These are phyloP conservation scores for Aspergillus taichungensis DNA, from an alignment of 495 filamentous ascomycete genomes.

Conservation along the genomic window DNA sequence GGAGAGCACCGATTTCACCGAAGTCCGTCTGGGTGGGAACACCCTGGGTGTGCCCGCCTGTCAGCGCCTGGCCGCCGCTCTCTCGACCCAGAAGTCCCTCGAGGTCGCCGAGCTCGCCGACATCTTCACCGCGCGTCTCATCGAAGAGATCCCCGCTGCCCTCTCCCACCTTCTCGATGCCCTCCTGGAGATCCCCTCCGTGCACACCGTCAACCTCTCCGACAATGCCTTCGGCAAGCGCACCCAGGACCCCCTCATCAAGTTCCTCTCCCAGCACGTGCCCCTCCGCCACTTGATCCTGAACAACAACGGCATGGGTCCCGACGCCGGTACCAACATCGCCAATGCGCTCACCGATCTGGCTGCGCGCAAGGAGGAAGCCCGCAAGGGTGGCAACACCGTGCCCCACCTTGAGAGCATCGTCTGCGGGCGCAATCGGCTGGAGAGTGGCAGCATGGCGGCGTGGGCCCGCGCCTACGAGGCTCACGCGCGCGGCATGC, in stretches of 20 bases:
- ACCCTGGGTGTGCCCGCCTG: slow-evolving; percentile 85
- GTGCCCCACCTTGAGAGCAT: slow-evolving; percentile 83
- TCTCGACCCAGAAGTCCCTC: slow-evolving; percentile 72
- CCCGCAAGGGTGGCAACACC: slow-evolving; percentile 55
- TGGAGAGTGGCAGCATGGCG: slow-evolving; percentile 92
- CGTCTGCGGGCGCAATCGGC: slow-evolving; percentile 87
- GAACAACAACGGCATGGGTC: slow-evolving; percentile 97
- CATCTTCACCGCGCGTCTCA: slow-evolving; percentile 91
- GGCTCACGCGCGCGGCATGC: slow-evolving; percentile 64
- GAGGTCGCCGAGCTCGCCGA: slow-evolving; percentile 85
- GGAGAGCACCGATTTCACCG: slow-evolving; percentile 65
- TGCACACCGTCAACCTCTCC: slow-evolving; percentile 89
- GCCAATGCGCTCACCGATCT: slow-evolving; percentile 70
- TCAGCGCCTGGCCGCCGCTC: slow-evolving; percentile 67
- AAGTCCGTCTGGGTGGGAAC: slow-evolving; percentile 78
- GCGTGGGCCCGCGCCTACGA: slow-evolving; percentile 85
- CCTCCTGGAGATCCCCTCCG: slow-evolving; percentile 68
- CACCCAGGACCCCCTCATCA: slow-evolving; percentile 70
- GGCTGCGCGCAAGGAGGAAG: slow-evolving; percentile 71
- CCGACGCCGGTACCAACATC: slow-evolving; percentile 75
- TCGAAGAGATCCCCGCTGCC: slow-evolving; percentile 88
- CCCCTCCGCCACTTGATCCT: slow-evolving; percentile 87
- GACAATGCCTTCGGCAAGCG: slow-evolving; percentile 98
- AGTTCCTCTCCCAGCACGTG: slow-evolving; percentile 76
- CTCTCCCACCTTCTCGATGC: slow-evolving; percentile 77